Base-by-base conservation (phyloP, 805 yeast species). In the Zygoascus bituminiphila region DNA sequence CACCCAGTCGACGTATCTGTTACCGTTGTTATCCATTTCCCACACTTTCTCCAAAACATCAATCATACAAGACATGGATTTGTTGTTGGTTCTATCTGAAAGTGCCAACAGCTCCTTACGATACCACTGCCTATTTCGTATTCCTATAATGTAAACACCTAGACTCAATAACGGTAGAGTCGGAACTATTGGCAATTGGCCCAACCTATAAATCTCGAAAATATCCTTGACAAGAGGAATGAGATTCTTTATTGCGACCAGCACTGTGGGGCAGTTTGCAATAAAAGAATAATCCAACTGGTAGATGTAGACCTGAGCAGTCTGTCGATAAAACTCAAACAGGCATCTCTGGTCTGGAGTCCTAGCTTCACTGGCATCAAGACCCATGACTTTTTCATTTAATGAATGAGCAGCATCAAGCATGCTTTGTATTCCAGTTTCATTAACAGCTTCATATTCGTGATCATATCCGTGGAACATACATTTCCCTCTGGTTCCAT, bases 61-160 rank as follows among this genome's bases (percentile, higher is more conserved):
- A 2, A 37, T 15, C 5, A 37, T 12, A 19, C 21, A 12, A 12
- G 7, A n/a, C 12, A 37, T 21, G 4, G 15, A 19, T 9, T 21
- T 37, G 21, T 14, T 21, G 12, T 21, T 21, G 12, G 40, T 19
- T 7, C 23, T 14, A 12, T 19, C 40, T 37, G 19, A 12, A 15
- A 37, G 40, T 4, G 8, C 10, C 3, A 7, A 14, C 23, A 37
- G 23, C 40, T 37, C 40, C 23, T 37, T n/a, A 12, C 21, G 21
- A 37, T 37, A 37, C 40, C 40, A 37, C 15, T 37, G 40, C 15
- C 40, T 19, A 21, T 37, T 37, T 19, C 40, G 40, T 15, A 19
- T 12, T 19, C 40, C 40, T 14, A 37, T 37, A 37, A 37, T 37
- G 15, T 37, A 19, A 4, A 37, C 9, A 37, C 40, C 40, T 3